phyloP scores from a whole-genome alignment of 345 rosid species.

The Viola odorata region DNA sequence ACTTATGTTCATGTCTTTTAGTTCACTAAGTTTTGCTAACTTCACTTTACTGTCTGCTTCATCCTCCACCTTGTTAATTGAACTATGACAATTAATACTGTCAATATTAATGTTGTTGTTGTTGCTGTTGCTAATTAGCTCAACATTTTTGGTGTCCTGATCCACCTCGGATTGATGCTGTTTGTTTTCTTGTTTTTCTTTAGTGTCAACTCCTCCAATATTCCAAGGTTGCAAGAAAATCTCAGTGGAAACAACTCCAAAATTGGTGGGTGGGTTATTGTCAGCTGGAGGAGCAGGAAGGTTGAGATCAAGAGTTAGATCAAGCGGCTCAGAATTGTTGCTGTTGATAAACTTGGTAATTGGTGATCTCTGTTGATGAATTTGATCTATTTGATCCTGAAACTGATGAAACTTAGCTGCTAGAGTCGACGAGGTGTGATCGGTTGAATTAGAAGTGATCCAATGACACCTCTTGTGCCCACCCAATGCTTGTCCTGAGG shows the following conservation, averaged over 20 bases:
- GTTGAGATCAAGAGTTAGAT: slow-evolving; percentile 63
- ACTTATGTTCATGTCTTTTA: slow-evolving; percentile 41
- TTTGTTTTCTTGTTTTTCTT: slow-evolving; percentile 20
- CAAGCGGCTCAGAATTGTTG: slow-evolving; percentile 30
- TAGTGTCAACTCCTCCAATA: slow-evolving; percentile 21
- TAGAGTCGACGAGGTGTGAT: slow-evolving; percentile 31
- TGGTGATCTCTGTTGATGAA: slow-evolving; percentile 30
- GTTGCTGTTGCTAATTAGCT: neutral
- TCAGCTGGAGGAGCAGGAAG: slow-evolving; percentile 45
- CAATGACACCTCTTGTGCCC: slow-evolving; percentile 99
- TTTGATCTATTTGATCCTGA: slow-evolving; percentile 47
- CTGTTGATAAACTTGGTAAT: slow-evolving; percentile 20
- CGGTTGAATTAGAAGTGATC: slow-evolving; percentile 70
- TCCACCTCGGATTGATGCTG: slow-evolving; percentile 15
- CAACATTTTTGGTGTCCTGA: neutral
- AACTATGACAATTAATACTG: slow-evolving; percentile 8
- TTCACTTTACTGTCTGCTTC: slow-evolving; percentile 61
- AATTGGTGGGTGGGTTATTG: slow-evolving; percentile 14
- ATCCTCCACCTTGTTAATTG: slow-evolving; percentile 37
- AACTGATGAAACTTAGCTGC: slow-evolving; percentile 43
- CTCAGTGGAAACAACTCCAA: slow-evolving; percentile 29
- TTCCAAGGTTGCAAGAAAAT: slow-evolving; percentile 42
- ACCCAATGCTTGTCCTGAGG: slow-evolving; percentile 93
- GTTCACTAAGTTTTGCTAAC: slow-evolving; percentile 56
- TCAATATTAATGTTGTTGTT: slow-evolving; percentile 4